Conservation (phyloP, 179 eudicot species). For the Amaranthus tricolor region DNA sequence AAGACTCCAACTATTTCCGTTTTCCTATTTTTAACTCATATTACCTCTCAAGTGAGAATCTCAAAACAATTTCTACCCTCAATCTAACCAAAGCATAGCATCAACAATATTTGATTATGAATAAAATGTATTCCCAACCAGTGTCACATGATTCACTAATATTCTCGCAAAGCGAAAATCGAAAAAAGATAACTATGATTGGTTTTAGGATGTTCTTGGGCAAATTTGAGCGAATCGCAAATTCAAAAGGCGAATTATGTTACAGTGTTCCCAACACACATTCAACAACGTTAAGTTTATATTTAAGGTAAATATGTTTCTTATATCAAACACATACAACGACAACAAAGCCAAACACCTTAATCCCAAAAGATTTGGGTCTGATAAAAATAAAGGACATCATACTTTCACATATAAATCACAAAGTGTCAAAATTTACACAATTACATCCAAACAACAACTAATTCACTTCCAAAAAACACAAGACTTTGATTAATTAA, state of each 20-base stretch:
- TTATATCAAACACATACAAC: neutral
- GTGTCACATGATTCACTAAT: neutral
- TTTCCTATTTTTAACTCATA: too few relatives aligned
- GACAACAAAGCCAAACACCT: neutral
- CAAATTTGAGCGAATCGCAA: neutral
- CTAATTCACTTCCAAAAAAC: neutral
- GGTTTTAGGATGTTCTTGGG: too few relatives aligned
- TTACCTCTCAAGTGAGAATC: too few relatives aligned
- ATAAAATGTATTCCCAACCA: too few relatives aligned
- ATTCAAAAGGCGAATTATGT: neutral
- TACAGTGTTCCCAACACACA: neutral
- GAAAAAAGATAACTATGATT: too few relatives aligned
- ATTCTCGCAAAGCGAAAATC: neutral
- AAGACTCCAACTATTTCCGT: too few relatives aligned
- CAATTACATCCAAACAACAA: neutral
- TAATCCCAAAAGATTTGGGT: neutral
- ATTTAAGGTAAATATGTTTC: neutral
- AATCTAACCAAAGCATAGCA: too few relatives aligned
- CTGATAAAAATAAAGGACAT: neutral
- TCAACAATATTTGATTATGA: too few relatives aligned
- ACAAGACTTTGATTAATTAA: neutral
- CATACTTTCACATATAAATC: neutral
- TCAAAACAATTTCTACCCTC: too few relatives aligned
- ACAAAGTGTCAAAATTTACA: neutral
- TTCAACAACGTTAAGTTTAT: neutral